A percentile compares a stretch with the other conserved stretches of the same genome.
Evolutionary conservation across 2,329 filamentous ascomycete genomes (phyloP).

Genomic region (Gyromitra esculenta): DNA sequence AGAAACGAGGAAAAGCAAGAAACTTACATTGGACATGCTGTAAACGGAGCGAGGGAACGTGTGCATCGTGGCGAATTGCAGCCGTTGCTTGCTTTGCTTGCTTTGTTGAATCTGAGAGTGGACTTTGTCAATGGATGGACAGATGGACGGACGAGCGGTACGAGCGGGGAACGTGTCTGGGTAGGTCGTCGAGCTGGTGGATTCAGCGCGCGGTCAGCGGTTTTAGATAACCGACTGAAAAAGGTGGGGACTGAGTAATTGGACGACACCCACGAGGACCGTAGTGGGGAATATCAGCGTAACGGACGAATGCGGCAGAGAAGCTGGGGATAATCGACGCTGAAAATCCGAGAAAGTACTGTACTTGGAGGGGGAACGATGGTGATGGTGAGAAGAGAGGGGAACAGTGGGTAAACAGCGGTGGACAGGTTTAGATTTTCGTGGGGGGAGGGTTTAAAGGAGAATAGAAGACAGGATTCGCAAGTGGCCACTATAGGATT

Average conservation of each 20-base stretch:
- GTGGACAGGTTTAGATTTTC: neutral
- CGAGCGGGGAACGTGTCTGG: conserved; percentile 34
- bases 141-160: neutral
- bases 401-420: conserved; percentile 1
- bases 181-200: conserved; percentile 22
- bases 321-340: neutral
- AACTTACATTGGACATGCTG: conserved; percentile 52
- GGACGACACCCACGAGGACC: conserved; percentile 18
- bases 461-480: conserved; percentile 12
- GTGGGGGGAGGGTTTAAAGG: conserved; percentile 35
- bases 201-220: conserved; percentile 34
- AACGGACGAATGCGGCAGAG: neutral
- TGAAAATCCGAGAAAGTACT: conserved; percentile 17
- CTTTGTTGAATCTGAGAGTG: conserved; percentile 17
- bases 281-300: conserved; percentile 2
- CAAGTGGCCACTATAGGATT: conserved; percentile 5
- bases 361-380: conserved; percentile 19
- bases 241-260: conserved; percentile 40
- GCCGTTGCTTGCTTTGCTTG: conserved; percentile 20
- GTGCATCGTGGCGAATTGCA: conserved; percentile 45
- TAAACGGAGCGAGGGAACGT: conserved; percentile 52
- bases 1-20: conserved; percentile 41
- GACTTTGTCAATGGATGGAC: conserved; percentile 20
- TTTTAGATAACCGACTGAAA: conserved; percentile 33
- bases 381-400: conserved; percentile 24